Conservation (phyloP, 352 stramenopile species). For the Globisporangium ultimum region DNA sequence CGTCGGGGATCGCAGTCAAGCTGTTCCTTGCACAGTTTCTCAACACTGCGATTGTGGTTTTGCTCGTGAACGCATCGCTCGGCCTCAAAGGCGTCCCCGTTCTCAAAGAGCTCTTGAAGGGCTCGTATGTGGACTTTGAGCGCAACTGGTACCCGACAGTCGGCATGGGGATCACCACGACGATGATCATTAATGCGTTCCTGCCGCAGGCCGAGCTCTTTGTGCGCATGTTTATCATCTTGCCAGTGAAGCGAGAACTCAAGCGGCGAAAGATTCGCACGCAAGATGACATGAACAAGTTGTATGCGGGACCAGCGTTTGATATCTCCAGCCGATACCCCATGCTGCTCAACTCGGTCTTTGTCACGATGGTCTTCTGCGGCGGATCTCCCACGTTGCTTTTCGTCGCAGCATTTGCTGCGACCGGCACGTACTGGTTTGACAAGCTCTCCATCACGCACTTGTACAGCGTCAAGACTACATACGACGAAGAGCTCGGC, state of each 20-base stretch:
- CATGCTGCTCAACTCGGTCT: slow-evolving; percentile 82
- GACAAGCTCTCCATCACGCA: slow-evolving; percentile 80
- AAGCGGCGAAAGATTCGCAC: slow-evolving; percentile 48
- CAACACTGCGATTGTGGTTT: slow-evolving; percentile 84
- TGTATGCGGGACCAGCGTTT: slow-evolving; percentile 71
- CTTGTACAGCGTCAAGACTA: slow-evolving; percentile 72
- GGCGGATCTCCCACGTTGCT: slow-evolving; percentile 75
- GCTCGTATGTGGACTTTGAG: slow-evolving; percentile 80
- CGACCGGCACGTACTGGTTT: slow-evolving; percentile 67
- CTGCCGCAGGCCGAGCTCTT: slow-evolving; percentile 55
- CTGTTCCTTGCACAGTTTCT: slow-evolving; percentile 80
- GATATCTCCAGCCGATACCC: slow-evolving; percentile 79
- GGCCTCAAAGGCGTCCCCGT: slow-evolving; percentile 37
- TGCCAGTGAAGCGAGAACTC: slow-evolving; percentile 41
- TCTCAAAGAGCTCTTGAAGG: slow-evolving; percentile 56
- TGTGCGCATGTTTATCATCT: slow-evolving; percentile 57
- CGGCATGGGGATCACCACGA: slow-evolving; percentile 81
- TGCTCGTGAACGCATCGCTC: slow-evolving; percentile 71
- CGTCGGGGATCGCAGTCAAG: slow-evolving; percentile 65
- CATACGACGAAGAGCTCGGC: slow-evolving; percentile 76
- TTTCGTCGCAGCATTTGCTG: slow-evolving; percentile 66
- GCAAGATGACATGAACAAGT: slow-evolving; percentile 69
- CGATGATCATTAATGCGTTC: slow-evolving; percentile 83
- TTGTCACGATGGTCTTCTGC: slow-evolving; percentile 81
- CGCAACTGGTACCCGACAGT: slow-evolving; percentile 85